These are phyloP conservation scores for Ananas comosus DNA, from an alignment of 176 grass and related monocot species.

Conservation along the genomic window DNA sequence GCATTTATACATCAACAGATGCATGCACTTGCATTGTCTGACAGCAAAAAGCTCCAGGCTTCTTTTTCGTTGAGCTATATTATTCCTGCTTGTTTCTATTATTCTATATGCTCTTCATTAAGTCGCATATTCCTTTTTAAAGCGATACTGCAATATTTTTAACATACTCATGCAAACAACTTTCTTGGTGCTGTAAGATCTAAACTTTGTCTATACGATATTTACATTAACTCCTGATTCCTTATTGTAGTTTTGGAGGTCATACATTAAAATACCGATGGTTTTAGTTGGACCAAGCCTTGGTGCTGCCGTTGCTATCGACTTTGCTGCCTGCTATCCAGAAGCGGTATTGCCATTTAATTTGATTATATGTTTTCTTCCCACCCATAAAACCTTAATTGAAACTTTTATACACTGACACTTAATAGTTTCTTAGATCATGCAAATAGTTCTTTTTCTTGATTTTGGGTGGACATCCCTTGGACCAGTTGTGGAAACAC, in stretches of 20 bases:
- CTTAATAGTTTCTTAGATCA: neutral
- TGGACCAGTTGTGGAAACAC: neutral
- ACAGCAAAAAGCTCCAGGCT: neutral
- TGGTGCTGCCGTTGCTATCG: constrained; percentile 87
- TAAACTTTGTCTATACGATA: neutral
- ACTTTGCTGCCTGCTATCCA: constrained; percentile 66
- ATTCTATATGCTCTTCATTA: neutral
- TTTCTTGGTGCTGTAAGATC: neutral
- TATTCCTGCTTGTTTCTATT: neutral
- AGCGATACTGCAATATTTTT: neutral
- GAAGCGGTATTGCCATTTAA: constrained; percentile 50
- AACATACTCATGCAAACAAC: neutral
- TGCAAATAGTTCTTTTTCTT: neutral
- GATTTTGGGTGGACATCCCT: neutral
- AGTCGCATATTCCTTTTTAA: neutral
- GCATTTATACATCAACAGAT: neutral
- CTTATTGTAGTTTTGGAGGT: constrained; percentile 63
- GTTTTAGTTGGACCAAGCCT: constrained; percentile 84
- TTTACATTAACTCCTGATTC: constrained; percentile 14
- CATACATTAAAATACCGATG: constrained; percentile 87
- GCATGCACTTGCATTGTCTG: neutral
- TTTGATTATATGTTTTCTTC: neutral
- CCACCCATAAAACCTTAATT: neutral
- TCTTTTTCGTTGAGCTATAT: neutral
- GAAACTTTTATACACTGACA: neutral